Base-by-base conservation (phyloP, 2,329 filamentous ascomycete species). In the Alternaria arborescens region DNA sequence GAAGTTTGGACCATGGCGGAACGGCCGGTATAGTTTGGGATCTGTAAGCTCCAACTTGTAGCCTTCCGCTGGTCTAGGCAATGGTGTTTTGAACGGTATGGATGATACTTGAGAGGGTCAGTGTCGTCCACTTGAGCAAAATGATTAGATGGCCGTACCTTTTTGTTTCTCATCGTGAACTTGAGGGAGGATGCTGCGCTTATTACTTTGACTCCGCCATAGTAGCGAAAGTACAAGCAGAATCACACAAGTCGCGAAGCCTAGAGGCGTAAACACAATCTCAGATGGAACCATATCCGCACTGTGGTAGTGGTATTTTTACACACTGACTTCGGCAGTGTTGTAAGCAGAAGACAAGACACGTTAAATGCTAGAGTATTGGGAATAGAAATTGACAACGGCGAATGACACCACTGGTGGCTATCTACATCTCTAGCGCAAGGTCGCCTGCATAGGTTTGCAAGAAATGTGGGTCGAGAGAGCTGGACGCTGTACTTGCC, bases 401-500 rank as follows among this genome's bases (percentile, higher is more conserved):
- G 30, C 46, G 30, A 48, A 48, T 24, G 16, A 56, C 28, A 32
- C 14, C 34, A 26, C 32, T 43, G 20, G 20, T 12, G 8, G 3
- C 11, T 51, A 16, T 52, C 36, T 18, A 51, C 41, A 22, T 14
- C 11, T 42, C 20, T 42, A 34, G 44, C 20, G 46, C 32, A 56
- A 28, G 20, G 3, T 24, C 12, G 30, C 26, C 26, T 40, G 26
- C 11, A 36, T 36, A 34, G 46, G 36, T 56, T 51, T 51, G 14
- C 46, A 41, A n/a, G 30, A 52, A 18, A 52, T 18, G 38, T 52
- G 36, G 38, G 54, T 38, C 44, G 22, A 18, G n/a, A 43, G 18
- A 48, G 18, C 40, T 24, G 44, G 44, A 28, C 54, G 44, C 18
- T 20, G 28, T 26, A 56, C 26, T 51, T 56, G 36, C 54, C 43